Evolutionary conservation across 179 eudicot species (phyloP), one percentile per base, ranked within the genome.

Genomic region (Drosera spatulata): DNA sequence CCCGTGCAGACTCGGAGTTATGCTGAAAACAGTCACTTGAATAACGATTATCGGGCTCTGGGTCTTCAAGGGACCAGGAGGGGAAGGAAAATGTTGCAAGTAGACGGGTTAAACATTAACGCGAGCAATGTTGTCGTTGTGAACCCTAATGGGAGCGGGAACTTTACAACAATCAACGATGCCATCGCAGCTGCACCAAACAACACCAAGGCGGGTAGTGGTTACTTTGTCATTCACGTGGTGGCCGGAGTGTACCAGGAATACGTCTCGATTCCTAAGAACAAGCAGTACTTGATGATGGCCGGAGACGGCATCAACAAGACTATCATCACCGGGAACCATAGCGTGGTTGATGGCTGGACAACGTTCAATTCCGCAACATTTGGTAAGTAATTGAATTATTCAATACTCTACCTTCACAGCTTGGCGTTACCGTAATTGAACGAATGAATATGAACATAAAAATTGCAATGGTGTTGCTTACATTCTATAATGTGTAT

Each of bases 1-100:
- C 51, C 77, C 52, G 61, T 73, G 60, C 33, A 64, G 3, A 13
- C 14, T 43, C 4, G 69, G 69, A 11, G 10, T 49, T 49, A 3
- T 3, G 52, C n/a, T n/a, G n/a, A n/a, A 10, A 49, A 49, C 52
- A 14, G 6, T 64, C 66, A 12, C 83, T 83, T 49, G 52, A 4
- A 3, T 10, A 5, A 13, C 37, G 33, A 15, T 8, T 4, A 54
- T 6, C 7, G 11, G 6, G 7, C 57, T 0, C 33, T 10, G 39
- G 6, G 7, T 8, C 5, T 54, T 39, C 7, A 5, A 2, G 57
- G 12, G 39, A n/a, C 57, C 4, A 39, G 6, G 9, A 38, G 57
- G 39, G 39, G 38, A 39, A n/a, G 41, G 39, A 10, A 14, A 2
- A 37, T 38, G 8, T 6, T 38, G 8, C 57, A 22, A 15, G 7